Base-by-base conservation (phyloP, 2,329 filamentous ascomycete species). In the Thelonectria rubi region DNA sequence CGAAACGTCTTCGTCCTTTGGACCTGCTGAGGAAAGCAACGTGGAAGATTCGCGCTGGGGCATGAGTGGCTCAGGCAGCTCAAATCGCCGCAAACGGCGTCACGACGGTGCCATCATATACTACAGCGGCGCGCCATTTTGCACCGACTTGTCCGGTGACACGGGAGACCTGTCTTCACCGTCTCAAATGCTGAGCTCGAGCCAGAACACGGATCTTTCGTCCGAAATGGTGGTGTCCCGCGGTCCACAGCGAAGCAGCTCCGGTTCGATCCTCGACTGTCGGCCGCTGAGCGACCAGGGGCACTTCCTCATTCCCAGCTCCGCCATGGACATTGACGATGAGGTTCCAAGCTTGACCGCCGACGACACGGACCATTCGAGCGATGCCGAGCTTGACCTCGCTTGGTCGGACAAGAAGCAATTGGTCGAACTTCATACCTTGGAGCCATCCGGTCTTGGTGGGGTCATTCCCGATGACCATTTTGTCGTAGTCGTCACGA, bases 81-180 rank as follows among this genome's bases (percentile, higher is more conserved):
- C 76, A 58, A 82, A 71, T 70, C 81, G 78, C 65, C 82, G 78
- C 65, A 86, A 84, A 73, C 84, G 84, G 24, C 83, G 81, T 0
- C 82, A 87, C 12, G 87, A 91, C 60, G 92, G 92, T 9, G 88
- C 91, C 1, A 90, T 96, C 66, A 93, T 94, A 17, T 96, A 94
- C 72, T 96, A 94, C 74, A 92, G 85, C 62, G 91, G 90, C 24
- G 90, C 90, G 1, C 86, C 86, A 0, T 97, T 95, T 74, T 95
- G 88, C 74, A 93, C 89, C 1, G 93, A 97, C 73, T 77, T 95
- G 3, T 91, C 89, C 15, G 89, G 89, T 2, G 90, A 93, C 68
- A 80, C 80, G 11, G 82, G 81, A 2, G 81, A 83, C 20, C 63
- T 75, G 1, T 83, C 81, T 0, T 80, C 82, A 1, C 73, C 81